A percentile compares a stretch with the other conserved stretches of the same genome.
phyloP scores from a whole-genome alignment of 164 flowering plant species.

The Vitis rupestris region DNA sequence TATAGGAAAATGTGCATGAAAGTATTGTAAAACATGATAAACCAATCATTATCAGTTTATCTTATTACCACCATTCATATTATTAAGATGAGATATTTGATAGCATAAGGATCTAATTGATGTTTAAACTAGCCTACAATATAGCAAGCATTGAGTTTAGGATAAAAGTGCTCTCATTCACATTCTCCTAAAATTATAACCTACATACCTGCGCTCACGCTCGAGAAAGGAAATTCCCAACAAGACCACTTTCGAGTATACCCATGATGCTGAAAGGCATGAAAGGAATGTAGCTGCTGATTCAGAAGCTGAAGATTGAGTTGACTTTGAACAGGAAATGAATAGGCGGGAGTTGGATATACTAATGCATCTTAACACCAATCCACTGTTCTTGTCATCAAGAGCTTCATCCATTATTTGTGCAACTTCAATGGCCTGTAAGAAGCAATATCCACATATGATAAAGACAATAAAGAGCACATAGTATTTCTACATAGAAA shows the following conservation, averaged over 20 bases:
- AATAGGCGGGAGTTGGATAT: conserved; percentile 55
- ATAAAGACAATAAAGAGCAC: conserved; percentile 4
- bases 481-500: conserved; percentile 1
- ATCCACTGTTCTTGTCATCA: conserved; percentile 50
- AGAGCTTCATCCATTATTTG: conserved; percentile 84
- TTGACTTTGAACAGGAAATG: conserved; percentile 12
- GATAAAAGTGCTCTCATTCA: too few relatives aligned
- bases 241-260: conserved; percentile 73
- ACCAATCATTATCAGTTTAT: too few relatives aligned
- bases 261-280: conserved; percentile 69
- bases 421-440: conserved; percentile 89
- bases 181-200: background rate
- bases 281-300: conserved; percentile 34
- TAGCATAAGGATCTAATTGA: too few relatives aligned
- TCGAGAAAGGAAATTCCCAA: conserved; percentile 82
- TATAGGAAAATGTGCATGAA: too few relatives aligned
- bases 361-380: conserved; percentile 60
- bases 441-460: conserved; percentile 6
- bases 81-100: too few relatives aligned
- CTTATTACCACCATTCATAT: too few relatives aligned
- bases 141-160: too few relatives aligned
- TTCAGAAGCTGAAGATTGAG: conserved; percentile 26
- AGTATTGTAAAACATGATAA: too few relatives aligned
- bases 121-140: too few relatives aligned
- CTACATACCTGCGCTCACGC: conserved; percentile 61